Evolutionary conservation across 2,329 filamentous ascomycete genomes (phyloP).

Genomic region (Sporothrix brasiliensis): DNA sequence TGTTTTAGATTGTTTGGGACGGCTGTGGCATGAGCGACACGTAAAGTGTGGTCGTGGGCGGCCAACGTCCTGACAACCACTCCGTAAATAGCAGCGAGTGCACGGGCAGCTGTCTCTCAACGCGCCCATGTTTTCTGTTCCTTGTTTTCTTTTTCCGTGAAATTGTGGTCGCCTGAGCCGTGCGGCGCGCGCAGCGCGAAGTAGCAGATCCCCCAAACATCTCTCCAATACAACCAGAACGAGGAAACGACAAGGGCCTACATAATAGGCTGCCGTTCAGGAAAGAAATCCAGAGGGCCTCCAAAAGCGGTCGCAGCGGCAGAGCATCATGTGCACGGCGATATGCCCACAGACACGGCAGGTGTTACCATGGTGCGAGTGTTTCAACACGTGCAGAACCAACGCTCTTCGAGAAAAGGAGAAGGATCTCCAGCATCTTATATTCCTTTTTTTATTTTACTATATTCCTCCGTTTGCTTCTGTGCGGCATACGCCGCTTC

Average conservation of each 20-base stretch:
- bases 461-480: not conserved
- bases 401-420: not conserved
- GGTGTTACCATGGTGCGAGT: constrained; percentile 10
- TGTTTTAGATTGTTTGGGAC: not conserved
- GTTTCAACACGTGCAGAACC: not conserved
- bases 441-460: not conserved
- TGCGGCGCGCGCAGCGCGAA: not conserved
- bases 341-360: not conserved
- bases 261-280: not conserved
- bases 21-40: not conserved
- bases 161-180: constrained; percentile 3
- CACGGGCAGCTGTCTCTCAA: not conserved
- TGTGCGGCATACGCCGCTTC: constrained; percentile 1
- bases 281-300: constrained; percentile 4
- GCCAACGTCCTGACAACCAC: not conserved
- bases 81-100: not conserved
- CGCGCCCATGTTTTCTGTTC: not conserved
- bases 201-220: constrained; percentile 6
- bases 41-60: not conserved
- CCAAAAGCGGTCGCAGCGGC: constrained; percentile 37
- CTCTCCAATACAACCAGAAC: not conserved
- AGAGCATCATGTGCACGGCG: constrained; percentile 38
- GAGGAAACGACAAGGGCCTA: not conserved
- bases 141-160: not conserved
- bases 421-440: not conserved